A percentile compares a stretch with the other conserved stretches of the same genome.
Evolutionary conservation across 1,284 basidiomycete species (phyloP).

Genomic region (Schizophyllum amplum): DNA sequence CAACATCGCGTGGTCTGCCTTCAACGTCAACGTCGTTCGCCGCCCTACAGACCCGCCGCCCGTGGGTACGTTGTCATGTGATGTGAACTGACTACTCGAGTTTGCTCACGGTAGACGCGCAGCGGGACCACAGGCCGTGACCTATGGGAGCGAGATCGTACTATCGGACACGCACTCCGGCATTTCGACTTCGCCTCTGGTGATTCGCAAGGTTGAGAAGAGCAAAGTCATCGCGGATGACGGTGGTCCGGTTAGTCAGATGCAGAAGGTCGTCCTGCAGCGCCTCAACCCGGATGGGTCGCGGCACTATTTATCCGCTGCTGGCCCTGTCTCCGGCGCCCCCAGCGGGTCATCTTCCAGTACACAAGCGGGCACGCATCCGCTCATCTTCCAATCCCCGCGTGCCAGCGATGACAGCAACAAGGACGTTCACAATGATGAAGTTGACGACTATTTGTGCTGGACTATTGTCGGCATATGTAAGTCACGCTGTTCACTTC

Average conservation of each 20-base stretch:
- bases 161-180: constrained; percentile 81
- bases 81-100: constrained; percentile 16
- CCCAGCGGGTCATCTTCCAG: constrained; percentile 62
- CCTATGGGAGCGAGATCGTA: constrained; percentile 86
- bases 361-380: constrained; percentile 70
- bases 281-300: constrained; percentile 74
- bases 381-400: constrained; percentile 69
- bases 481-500: constrained; percentile 35
- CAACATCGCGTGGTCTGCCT: constrained; percentile 87
- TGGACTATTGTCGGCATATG: constrained; percentile 96
- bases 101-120: constrained; percentile 11
- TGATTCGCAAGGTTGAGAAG: constrained; percentile 91
- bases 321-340: constrained; percentile 69
- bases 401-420: constrained; percentile 68
- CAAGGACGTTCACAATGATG: constrained; percentile 63
- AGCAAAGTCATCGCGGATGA: constrained; percentile 76
- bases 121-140: constrained; percentile 73
- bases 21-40: constrained; percentile 80
- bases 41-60: constrained; percentile 50
- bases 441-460: constrained; percentile 90
- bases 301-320: constrained; percentile 74
- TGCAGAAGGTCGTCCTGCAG: constrained; percentile 92
- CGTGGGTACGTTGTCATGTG: constrained; percentile 51
- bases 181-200: constrained; percentile 77
- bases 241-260: constrained; percentile 88